Evolutionary conservation across 768 basidiomycete species (phyloP).

Genomic region (Galerina sulciceps): DNA sequence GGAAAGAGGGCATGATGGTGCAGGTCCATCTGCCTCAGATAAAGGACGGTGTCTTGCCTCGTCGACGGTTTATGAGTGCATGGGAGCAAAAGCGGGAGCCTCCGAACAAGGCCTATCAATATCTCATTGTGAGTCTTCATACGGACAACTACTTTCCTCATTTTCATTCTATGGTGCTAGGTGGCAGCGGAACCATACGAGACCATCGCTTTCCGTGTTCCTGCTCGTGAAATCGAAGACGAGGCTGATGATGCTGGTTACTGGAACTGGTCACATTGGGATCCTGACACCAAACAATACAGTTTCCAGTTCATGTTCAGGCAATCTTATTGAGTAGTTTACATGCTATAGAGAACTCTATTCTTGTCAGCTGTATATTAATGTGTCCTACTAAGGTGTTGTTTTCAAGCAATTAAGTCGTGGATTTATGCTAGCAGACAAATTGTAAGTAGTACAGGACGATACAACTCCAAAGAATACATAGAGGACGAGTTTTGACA

Average conservation of each 20-base stretch:
- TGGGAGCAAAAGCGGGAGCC: constrained; percentile 97
- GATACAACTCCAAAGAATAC: not conserved
- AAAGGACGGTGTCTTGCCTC: constrained; percentile 81
- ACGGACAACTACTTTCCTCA: constrained; percentile 8
- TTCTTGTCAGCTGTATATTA: not conserved
- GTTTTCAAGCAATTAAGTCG: not conserved
- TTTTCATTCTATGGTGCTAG: constrained; percentile 51
- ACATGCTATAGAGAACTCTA: not conserved
- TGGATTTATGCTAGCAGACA: constrained; percentile 9
- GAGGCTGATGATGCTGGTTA: constrained; percentile 88
- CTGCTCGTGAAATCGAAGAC: constrained; percentile 95
- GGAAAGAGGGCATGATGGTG: constrained; percentile 96
- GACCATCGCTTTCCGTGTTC: constrained; percentile 98
- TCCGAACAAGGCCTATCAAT: constrained; percentile 96
- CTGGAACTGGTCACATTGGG: constrained; percentile 99
- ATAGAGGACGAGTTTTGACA: too few relatives aligned
- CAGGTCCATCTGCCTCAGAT: constrained; percentile 97
- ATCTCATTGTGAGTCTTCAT: constrained; percentile 80
- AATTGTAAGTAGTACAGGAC: constrained; percentile 3
- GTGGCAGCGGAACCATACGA: constrained; percentile 99
- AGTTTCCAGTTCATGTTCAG: constrained; percentile 98
- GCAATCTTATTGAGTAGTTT: constrained; percentile 44
- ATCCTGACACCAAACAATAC: constrained; percentile 98
- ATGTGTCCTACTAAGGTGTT: not conserved
- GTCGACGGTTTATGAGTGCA: constrained; percentile 93